These are phyloP conservation scores for Apiospora malaysiana DNA, from an alignment of 2,329 filamentous ascomycete species.

Conservation along the genomic window DNA sequence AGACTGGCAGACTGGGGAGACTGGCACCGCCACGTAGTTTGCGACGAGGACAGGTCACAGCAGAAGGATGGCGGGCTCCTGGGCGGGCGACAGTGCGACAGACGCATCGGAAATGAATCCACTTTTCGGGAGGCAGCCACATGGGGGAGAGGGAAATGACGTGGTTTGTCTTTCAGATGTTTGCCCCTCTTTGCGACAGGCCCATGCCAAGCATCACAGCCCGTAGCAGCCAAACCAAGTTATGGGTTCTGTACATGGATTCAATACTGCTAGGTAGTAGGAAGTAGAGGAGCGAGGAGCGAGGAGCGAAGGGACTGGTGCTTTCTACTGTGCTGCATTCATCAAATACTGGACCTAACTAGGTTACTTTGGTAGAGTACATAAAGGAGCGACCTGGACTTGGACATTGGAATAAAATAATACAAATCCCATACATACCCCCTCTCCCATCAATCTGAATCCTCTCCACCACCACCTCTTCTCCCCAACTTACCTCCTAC, in stretches of 20 bases:
- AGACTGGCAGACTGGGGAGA: no score
- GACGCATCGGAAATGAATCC: background rate
- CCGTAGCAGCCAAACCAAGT: background rate
- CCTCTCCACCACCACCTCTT: background rate
- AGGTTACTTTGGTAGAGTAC: background rate
- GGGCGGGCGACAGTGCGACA: background rate
- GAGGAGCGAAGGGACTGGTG: background rate
- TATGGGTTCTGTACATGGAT: background rate
- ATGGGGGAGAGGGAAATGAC: background rate
- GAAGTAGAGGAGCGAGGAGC: background rate
- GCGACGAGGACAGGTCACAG: background rate
- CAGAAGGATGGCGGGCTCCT: no score
- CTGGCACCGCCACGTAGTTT: conserved; percentile 2
- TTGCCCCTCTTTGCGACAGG: conserved; percentile 14
- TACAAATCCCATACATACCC: background rate
- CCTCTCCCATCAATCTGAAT: background rate
- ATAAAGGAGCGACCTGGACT: background rate
- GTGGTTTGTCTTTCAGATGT: conserved; percentile 12
- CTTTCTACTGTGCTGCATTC: conserved; percentile 4
- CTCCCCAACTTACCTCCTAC: background rate
- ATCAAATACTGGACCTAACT: background rate
- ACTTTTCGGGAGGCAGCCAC: conserved; percentile 1
- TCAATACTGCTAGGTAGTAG: background rate
- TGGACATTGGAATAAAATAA: background rate
- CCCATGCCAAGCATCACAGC: conserved; percentile 13